Evolutionary conservation across 2,329 filamentous ascomycete species (phyloP).

Genomic region (Mycosphaerella sp.): DNA sequence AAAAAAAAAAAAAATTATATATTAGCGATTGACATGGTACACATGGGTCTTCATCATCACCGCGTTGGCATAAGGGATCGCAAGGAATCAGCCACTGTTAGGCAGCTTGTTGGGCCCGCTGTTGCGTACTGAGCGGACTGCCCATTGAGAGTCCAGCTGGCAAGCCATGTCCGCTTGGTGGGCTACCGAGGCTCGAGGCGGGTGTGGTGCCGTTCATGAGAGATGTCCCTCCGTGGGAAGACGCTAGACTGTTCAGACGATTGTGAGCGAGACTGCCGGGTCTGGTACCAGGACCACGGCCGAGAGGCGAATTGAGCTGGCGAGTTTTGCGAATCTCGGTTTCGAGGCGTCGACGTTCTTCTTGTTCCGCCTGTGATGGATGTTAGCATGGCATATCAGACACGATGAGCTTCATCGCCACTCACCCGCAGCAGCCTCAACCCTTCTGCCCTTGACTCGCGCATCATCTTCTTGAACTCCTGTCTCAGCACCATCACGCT

Average conservation of each 20-base stretch:
- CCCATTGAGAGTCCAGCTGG: not conserved
- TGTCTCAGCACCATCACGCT: constrained; percentile 64
- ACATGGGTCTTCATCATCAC: constrained; percentile 7
- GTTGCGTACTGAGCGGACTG: not conserved
- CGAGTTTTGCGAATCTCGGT: constrained; percentile 51
- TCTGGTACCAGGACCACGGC: constrained; percentile 11
- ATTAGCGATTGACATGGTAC: constrained; percentile 9
- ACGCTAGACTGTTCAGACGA: constrained; percentile 11
- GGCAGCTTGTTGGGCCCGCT: not conserved
- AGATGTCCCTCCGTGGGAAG: constrained; percentile 3
- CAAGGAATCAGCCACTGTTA: constrained; percentile 8
- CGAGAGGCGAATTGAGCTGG: constrained; percentile 33
- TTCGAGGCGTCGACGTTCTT: constrained; percentile 62
- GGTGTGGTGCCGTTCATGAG: constrained; percentile 4
- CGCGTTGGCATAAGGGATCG: constrained; percentile 3
- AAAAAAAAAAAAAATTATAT: not conserved
- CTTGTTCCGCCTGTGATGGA: constrained; percentile 57
- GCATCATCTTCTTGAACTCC: constrained; percentile 78
- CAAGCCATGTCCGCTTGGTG: not conserved
- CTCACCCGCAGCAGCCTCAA: constrained; percentile 59
- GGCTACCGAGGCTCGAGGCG: constrained; percentile 5
- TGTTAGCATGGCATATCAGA: constrained; percentile 23
- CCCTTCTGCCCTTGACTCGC: constrained; percentile 61
- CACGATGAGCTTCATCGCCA: constrained; percentile 16
- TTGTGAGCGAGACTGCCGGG: constrained; percentile 11